Conservation (phyloP, 1,139 yeast species). For the Kodamaea sp. region DNA sequence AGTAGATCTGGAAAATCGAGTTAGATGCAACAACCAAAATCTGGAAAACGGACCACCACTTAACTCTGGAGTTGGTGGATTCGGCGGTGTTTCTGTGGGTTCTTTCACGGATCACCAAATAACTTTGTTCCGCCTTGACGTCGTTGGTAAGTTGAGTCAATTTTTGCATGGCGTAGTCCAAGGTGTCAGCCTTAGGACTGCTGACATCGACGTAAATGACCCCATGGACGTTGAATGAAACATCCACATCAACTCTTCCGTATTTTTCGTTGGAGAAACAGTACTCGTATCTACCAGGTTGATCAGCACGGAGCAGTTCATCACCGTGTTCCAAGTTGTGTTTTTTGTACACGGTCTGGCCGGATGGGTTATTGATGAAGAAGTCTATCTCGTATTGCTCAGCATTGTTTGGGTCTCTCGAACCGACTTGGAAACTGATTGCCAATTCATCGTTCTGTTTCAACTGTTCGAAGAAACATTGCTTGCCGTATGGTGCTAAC, state of each 20-base stretch:
- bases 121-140: slow-evolving; percentile 89
- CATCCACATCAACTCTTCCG: slow-evolving; percentile 77
- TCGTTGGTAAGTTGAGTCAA: slow-evolving; percentile 78
- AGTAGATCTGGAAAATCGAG: slow-evolving; percentile 90
- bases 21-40: slow-evolving; percentile 80
- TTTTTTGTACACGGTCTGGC: slow-evolving; percentile 52
- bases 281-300: slow-evolving; percentile 76
- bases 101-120: slow-evolving; percentile 93
- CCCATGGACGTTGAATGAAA: slow-evolving; percentile 93
- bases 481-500: slow-evolving; percentile 81
- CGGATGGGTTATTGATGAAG: slow-evolving; percentile 61
- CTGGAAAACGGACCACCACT: slow-evolving; percentile 97
- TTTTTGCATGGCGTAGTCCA: slow-evolving; percentile 82
- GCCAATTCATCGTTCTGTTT: slow-evolving; percentile 85
- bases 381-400: slow-evolving; percentile 82
- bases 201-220: slow-evolving; percentile 84
- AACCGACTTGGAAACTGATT: slow-evolving; percentile 91
- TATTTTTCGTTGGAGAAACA: slow-evolving; percentile 90
- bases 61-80: slow-evolving; percentile 93
- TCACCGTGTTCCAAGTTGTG: slow-evolving; percentile 80
- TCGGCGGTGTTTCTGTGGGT: slow-evolving; percentile 98
- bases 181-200: slow-evolving; percentile 77
- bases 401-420: slow-evolving; percentile 76
- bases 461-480: slow-evolving; percentile 85
- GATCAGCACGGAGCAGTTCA: slow-evolving; percentile 61